A percentile compares a stretch with the other conserved stretches of the same genome.
Evolutionary conservation across 169 alveolate species (phyloP).

Genomic region (Miamiensis avidus): DNA sequence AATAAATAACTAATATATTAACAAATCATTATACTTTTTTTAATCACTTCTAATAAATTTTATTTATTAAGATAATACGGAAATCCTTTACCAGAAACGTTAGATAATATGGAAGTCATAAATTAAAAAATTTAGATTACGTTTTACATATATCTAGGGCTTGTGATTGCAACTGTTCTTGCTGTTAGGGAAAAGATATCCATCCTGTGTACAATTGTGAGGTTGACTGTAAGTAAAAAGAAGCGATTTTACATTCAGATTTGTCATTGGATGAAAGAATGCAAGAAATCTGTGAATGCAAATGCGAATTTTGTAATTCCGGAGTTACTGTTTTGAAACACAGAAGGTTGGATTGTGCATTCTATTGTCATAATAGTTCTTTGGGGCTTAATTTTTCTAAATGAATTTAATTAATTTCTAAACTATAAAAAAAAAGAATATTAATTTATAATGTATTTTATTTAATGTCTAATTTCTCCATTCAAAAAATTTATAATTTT

Average conservation of each 20-base stretch:
- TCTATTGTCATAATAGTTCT: background rate
- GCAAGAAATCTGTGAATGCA: background rate
- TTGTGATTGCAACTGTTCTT: background rate
- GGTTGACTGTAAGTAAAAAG: background rate
- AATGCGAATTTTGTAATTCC: background rate
- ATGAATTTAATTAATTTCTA: too few relatives aligned
- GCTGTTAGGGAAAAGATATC: background rate
- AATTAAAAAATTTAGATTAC: background rate
- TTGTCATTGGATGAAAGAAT: background rate
- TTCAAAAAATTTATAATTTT: too few relatives aligned
- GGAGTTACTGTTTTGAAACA: background rate
- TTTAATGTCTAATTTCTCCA: background rate
- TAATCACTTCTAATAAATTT: too few relatives aligned
- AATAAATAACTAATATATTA: too few relatives aligned
- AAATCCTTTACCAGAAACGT: background rate
- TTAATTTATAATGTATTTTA: background rate
- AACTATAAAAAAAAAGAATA: too few relatives aligned
- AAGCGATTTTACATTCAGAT: background rate
- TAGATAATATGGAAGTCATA: background rate
- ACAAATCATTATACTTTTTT: background rate
- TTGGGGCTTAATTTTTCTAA: too few relatives aligned
- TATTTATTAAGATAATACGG: background rate
- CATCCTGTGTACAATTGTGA: background rate
- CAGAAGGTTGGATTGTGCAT: background rate
- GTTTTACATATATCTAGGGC: background rate